Evolutionary conservation across 148 eudicot species (phyloP).

Genomic region (Diospyros lotus): DNA sequence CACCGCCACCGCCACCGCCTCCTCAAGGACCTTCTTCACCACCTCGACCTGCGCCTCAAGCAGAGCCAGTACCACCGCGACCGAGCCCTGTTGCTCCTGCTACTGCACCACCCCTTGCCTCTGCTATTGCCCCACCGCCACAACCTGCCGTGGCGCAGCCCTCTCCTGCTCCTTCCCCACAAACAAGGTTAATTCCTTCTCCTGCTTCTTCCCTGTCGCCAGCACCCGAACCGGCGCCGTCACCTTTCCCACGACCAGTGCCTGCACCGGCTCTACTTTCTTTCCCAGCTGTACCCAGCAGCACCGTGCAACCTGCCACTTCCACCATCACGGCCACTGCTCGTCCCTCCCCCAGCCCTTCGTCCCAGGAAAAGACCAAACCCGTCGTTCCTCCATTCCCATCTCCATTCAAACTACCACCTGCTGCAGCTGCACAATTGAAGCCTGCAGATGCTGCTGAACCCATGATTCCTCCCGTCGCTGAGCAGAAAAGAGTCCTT

Average conservation of each 20-base stretch:
- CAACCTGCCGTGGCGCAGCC: too few species aligned
- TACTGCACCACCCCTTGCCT: neutral
- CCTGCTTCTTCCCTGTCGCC: too few species aligned
- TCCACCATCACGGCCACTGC: conserved; percentile 24
- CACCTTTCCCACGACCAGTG: neutral
- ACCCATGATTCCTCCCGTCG: conserved; percentile 24
- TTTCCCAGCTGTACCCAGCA: too few species aligned
- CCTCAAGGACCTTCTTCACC: too few species aligned
- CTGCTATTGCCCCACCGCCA: neutral
- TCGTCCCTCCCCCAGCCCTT: conserved; percentile 16
- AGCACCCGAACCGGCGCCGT: neutral
- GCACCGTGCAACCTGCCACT: conserved; percentile 11
- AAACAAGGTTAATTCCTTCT: too few species aligned
- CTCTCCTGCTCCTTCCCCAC: too few species aligned
- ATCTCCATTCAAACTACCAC: conserved; percentile 58
- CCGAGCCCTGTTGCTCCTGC: neutral
- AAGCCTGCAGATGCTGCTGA: conserved; percentile 21
- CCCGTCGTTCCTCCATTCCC: conserved; percentile 48
- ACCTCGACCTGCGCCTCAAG: too few species aligned
- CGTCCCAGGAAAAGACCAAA: too few species aligned
- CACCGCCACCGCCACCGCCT: neutral
- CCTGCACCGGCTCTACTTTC: too few species aligned
- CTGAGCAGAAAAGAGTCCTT: conserved; percentile 43
- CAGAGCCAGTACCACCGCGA: too few species aligned
- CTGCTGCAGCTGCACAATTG: conserved; percentile 42